A percentile compares a stretch with the other conserved stretches of the same genome.
Evolutionary conservation across 2,329 filamentous ascomycete genomes (phyloP).

Genomic region (Didymellaceae sp.): DNA sequence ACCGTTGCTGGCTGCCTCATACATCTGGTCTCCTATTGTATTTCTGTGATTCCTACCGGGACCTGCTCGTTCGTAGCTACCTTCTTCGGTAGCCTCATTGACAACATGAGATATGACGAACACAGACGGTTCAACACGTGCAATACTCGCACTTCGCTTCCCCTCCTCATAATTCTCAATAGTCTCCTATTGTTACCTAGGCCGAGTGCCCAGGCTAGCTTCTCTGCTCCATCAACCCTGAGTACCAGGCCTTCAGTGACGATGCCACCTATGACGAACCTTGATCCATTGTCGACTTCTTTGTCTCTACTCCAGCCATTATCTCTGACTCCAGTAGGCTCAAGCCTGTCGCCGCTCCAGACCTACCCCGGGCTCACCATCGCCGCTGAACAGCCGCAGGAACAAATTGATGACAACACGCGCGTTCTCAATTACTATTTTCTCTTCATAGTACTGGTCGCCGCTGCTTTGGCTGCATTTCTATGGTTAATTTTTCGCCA

Average conservation of each 20-base stretch:
- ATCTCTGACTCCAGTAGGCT: background rate
- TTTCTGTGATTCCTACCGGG: background rate
- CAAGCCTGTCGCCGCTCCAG: background rate
- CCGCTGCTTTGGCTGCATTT: constrained; percentile 51
- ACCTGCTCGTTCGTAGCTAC: constrained; percentile 2
- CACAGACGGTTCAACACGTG: background rate
- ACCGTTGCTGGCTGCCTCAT: background rate
- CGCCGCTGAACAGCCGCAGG: constrained; percentile 3
- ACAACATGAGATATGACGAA: constrained; percentile 1
- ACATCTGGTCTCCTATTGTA: background rate
- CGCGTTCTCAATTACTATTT: constrained; percentile 59
- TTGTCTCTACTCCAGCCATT: background rate
- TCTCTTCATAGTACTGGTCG: constrained; percentile 62
- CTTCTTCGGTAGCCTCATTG: background rate
- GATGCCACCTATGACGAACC: constrained; percentile 5
- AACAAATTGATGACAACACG: constrained; percentile 1
- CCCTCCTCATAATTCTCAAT: background rate
- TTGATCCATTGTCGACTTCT: background rate
- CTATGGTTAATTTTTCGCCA: constrained; percentile 56
- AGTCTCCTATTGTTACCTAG: background rate
- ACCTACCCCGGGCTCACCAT: constrained; percentile 18
- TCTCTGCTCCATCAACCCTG: background rate
- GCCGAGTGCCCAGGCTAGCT: background rate
- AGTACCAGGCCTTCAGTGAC: background rate
- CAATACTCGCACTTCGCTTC: background rate